Conservation (phyloP, 2,329 filamentous ascomycete genomes). For the Penicillium griseofulvum region DNA sequence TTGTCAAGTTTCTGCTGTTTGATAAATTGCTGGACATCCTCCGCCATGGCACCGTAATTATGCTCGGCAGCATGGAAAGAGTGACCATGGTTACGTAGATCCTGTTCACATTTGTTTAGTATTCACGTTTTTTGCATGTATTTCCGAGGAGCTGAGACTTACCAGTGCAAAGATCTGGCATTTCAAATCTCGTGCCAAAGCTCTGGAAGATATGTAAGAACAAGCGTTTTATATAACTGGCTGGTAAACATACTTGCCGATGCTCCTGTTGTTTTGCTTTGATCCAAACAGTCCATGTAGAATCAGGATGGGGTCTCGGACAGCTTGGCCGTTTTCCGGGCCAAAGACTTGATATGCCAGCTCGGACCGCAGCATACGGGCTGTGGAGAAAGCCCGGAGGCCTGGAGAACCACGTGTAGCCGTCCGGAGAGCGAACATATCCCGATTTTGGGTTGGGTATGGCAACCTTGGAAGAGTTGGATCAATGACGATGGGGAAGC, state of each 20-base stretch:
- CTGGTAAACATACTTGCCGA: conserved; percentile 74
- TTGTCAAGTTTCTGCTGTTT: conserved; percentile 65
- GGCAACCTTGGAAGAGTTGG: neutral
- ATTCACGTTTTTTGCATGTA: neutral
- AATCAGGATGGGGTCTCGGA: conserved; percentile 69
- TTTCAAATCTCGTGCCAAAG: conserved; percentile 74
- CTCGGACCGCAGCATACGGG: conserved; percentile 26
- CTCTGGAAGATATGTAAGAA: conserved; percentile 43
- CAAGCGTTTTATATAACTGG: too few relatives aligned
- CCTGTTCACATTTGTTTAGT: conserved; percentile 48
- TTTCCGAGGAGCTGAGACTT: conserved; percentile 30
- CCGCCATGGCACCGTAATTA: conserved; percentile 78
- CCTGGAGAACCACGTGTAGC: conserved; percentile 9
- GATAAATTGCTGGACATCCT: conserved; percentile 79
- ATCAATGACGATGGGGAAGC: neutral
- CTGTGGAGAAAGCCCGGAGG: conserved; percentile 34
- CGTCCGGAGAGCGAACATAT: conserved; percentile 11
- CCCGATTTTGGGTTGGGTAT: neutral
- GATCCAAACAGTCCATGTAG: conserved; percentile 93
- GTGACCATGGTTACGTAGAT: conserved; percentile 89
- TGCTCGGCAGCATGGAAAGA: conserved; percentile 75
- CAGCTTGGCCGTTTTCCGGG: conserved; percentile 32
- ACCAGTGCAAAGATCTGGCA: conserved; percentile 80
- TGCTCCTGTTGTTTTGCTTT: conserved; percentile 89
- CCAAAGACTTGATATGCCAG: conserved; percentile 39